Base-by-base conservation (phyloP, 202 grass and related monocot species). In the Brachypodium distachyon region DNA sequence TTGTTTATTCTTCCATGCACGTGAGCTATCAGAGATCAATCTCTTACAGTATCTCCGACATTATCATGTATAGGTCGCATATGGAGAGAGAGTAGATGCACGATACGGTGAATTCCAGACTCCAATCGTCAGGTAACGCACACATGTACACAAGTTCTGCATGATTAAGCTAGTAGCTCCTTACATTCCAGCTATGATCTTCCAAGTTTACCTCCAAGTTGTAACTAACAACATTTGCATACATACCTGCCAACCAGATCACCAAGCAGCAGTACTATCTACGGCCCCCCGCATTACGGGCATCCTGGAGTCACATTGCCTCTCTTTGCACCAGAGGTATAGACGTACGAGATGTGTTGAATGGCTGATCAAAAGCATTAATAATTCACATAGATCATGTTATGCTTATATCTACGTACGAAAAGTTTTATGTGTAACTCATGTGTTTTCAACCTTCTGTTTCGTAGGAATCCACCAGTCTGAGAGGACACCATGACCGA, bases 251-350 rank as follows among this genome's bases (percentile, higher is more conserved):
- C 42, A 74, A 81, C 28, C 81, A 90, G 80, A 80, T 84, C 80
- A 51, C 76, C 80, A 46, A 77, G 58, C 71, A 79, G 29, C 57
- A 84, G 33, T 70, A 62, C 48, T 60, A 80, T 82, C 60, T 83
- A 83, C 52, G 70, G 63, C 17, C 13, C 57, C 12, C 64, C 80
- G 38, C 21, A 90, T 80, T 83, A 83, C 19, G 16, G 33, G 0
- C 76, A 80, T 72, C 84, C 80, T 66, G 59, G 60, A 40, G 66
- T 80, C 50, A 84, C 83, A 72, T 72, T 90, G 27, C 80, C 88
- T 3, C 88, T 90, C 17, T 90, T 90, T 60, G 70, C 79, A 31
- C 80, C 62, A 76, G 76, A 90, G 88, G 88, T 90, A 79, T 69
- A 63, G 12, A 62, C 7, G 51, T 22, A 67, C 44, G 39, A 43